phyloP scores from a whole-genome alignment of 2,329 filamentous ascomycete species.

The Verticillium tricorpus region DNA sequence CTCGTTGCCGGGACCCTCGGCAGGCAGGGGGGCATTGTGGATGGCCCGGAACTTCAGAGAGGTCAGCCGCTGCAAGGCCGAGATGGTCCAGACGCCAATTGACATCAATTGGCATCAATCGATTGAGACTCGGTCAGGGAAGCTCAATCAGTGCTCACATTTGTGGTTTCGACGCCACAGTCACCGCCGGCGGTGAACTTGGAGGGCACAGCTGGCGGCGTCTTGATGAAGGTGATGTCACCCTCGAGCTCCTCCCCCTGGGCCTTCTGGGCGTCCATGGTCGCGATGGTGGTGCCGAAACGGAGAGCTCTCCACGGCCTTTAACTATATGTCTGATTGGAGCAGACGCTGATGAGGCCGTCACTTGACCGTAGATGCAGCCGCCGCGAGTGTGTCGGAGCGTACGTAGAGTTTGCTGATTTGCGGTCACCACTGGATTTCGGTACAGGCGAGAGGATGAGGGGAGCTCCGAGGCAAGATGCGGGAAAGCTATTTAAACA shows the following conservation, averaged over 20 bases:
- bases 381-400: too few relatives aligned
- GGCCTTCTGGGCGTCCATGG: slow-evolving; percentile 12
- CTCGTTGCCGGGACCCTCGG: slow-evolving; percentile 78
- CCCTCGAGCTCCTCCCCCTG: slow-evolving; percentile 7
- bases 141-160: slow-evolving; percentile 21
- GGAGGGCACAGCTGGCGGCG: slow-evolving; percentile 34
- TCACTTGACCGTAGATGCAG: too few relatives aligned
- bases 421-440: too few relatives aligned
- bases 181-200: slow-evolving; percentile 70
- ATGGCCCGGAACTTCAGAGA: slow-evolving; percentile 71
- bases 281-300: neutral
- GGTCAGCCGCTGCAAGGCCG: slow-evolving; percentile 1
- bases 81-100: neutral
- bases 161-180: slow-evolving; percentile 37
- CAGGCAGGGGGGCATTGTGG: slow-evolving; percentile 90
- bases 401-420: too few relatives aligned
- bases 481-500: too few relatives aligned
- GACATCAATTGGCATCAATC: neutral
- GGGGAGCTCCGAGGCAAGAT: too few relatives aligned
- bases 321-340: too few relatives aligned
- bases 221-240: slow-evolving; percentile 38
- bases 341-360: too few relatives aligned
- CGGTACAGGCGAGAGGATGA: too few relatives aligned
- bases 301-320: neutral
- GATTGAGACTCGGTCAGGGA: neutral